Evolutionary conservation across 202 grass and related monocot species (phyloP), one percentile per base, ranked within the genome.

Genomic region (Panicum virgatum): DNA sequence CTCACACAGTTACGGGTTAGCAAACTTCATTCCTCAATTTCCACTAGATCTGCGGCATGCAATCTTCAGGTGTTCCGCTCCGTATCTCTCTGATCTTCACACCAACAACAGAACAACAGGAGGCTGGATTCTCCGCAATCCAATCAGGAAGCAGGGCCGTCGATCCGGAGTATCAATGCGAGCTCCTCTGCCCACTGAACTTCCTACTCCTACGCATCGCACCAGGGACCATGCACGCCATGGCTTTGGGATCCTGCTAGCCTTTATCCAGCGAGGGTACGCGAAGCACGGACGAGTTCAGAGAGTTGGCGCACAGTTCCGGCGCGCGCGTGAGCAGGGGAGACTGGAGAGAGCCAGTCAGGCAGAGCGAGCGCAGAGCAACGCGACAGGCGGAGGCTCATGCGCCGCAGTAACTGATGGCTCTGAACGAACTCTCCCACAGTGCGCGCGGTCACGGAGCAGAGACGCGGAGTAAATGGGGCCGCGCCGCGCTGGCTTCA

Each of bases 401-500:
- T 54, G 79, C 30, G 14, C n/a, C 53, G 23, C 9, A 57, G 40
- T 22, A 43, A 73, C n/a, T 30, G 48, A 62, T 54, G 27, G 39
- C 77, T 22, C 77, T 22, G 42, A 60, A 30, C 39, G 32, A 60
- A 30, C 48, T 50, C 50, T 34, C n/a, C 27, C 9, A 50, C 86
- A 40, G 66, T 79, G 30, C 29, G 66, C 73, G 30, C 29, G 29
- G 48, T 88, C 75, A 74, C 80, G 27, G 34, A 29, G 29, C 71
- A 6, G 14, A 66, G 6, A 38, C 26, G 46, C 23, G 5, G 54
- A 37, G 47, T 80, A 80, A 85, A 82, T 72, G 47, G 5, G 32
- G 6, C 18, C 48, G 48, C 53, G 32, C 32, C 53, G 48, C 53
- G 32, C 32, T 43, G 7, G 74, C 87, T 89, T 89, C 75, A 88